phyloP scores from a whole-genome alignment of 768 basidiomycete species.

The Tylopilus felleus region DNA sequence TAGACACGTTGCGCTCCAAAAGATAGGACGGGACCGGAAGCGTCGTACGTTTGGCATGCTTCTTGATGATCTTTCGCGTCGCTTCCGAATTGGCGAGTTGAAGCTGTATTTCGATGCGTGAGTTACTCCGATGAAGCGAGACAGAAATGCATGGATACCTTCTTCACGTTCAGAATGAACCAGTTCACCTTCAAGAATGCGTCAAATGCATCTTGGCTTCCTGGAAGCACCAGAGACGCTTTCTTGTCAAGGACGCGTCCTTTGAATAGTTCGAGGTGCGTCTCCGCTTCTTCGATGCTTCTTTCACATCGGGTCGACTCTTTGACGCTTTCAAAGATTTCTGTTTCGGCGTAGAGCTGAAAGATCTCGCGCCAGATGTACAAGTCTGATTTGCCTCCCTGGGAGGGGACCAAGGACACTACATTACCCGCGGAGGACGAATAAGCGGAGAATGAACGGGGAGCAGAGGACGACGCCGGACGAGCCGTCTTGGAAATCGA shows the following conservation, averaged over 20 bases:
- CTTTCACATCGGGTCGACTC: slow-evolving; percentile 69
- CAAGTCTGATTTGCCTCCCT: slow-evolving; percentile 50
- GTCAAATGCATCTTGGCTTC: slow-evolving; percentile 58
- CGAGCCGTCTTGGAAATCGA: slow-evolving; percentile 32
- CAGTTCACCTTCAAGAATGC: slow-evolving; percentile 74
- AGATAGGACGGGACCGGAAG: slow-evolving; percentile 54
- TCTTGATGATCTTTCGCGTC: slow-evolving; percentile 90
- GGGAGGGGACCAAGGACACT: slow-evolving; percentile 38
- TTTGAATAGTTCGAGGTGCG: slow-evolving; percentile 59
- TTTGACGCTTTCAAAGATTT: slow-evolving; percentile 74
- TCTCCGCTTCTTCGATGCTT: slow-evolving; percentile 65
- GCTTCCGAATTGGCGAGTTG: slow-evolving; percentile 85
- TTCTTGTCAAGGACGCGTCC: slow-evolving; percentile 50
- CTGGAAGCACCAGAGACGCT: slow-evolving; percentile 52
- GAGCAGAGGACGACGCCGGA: slow-evolving; percentile 31
- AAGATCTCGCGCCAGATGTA: slow-evolving; percentile 92
- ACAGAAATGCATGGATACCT: slow-evolving; percentile 43
- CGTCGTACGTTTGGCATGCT: slow-evolving; percentile 87
- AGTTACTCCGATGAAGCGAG: not conserved
- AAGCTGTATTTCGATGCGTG: slow-evolving; percentile 44
- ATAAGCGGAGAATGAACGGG: slow-evolving; percentile 32
- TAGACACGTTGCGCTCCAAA: slow-evolving; percentile 17
- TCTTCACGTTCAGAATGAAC: slow-evolving; percentile 77
- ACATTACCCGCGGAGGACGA: slow-evolving; percentile 22
- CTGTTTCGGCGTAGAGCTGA: slow-evolving; percentile 77